These are phyloP conservation scores for Zygosaccharomyces pseudobailii DNA, from an alignment of 1,139 yeast species.

Conservation along the genomic window DNA sequence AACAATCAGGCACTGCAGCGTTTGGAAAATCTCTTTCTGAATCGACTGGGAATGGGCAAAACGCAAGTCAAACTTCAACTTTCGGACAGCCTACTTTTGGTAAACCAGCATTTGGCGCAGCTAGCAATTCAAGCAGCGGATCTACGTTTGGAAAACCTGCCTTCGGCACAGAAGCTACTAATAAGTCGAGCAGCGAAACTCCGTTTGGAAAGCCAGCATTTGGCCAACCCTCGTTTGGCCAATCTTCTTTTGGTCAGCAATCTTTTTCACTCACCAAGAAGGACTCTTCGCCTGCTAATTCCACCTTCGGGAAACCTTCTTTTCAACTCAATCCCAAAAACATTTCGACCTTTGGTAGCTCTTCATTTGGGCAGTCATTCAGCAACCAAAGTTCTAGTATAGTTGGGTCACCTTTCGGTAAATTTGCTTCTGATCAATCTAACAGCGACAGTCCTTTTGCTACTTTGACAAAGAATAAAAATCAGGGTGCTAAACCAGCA, in stretches of 20 bases:
- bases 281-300: conserved; percentile 6
- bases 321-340: conserved; percentile 1
- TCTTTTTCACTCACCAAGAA: conserved; percentile 7
- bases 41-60: background rate
- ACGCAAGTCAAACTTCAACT: conserved; percentile 10
- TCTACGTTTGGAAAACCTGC: conserved; percentile 14
- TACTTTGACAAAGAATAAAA: conserved; percentile 8
- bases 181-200: conserved; percentile 2
- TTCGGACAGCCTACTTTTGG: conserved; percentile 21
- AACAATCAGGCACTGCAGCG: background rate
- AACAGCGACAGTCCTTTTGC: conserved; percentile 10
- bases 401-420: conserved; percentile 3
- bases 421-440: background rate
- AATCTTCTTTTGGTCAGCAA: conserved; percentile 9
- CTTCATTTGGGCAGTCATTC: background rate
- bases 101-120: conserved; percentile 19
- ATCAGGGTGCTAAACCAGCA: too few species aligned
- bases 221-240: conserved; percentile 17
- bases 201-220: conserved; percentile 24
- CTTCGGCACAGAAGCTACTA: conserved; percentile 7
- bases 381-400: background rate
- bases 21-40: conserved; percentile 18
- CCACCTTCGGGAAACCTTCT: conserved; percentile 9
- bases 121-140: conserved; percentile 5
- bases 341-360: background rate